Percentiles rank a stretch among this genome's conserved stretches.
phyloP scores from a whole-genome alignment of 169 alveolate genomes.

The Plasmodium berghei region DNA sequence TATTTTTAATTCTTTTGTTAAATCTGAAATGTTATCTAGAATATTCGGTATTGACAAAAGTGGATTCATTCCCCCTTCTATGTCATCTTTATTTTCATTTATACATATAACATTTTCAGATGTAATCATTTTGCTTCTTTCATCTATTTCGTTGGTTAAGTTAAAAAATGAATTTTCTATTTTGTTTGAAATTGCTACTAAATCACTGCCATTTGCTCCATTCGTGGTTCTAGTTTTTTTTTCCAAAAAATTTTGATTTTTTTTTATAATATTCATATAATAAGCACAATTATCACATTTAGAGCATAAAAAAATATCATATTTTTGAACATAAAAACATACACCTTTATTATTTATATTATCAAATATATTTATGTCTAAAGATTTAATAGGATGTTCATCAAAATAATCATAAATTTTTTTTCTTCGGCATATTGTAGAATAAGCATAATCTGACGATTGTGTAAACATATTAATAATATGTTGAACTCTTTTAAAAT shows the following conservation, averaged over 20 bases:
- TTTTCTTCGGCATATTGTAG: slow-evolving; percentile 64
- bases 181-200: too few relatives aligned
- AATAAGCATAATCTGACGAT: slow-evolving; percentile 66
- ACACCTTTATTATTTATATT: slow-evolving; percentile 20
- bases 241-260: not conserved
- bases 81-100: too few relatives aligned
- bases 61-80: not conserved
- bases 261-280: slow-evolving; percentile 7
- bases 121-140: not conserved
- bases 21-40: slow-evolving; percentile 6
- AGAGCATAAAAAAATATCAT: slow-evolving; percentile 36
- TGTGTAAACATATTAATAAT: slow-evolving; percentile 64
- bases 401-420: slow-evolving; percentile 69
- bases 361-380: slow-evolving; percentile 38
- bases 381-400: slow-evolving; percentile 22
- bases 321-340: slow-evolving; percentile 59
- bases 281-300: slow-evolving; percentile 55
- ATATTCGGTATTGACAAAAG: not conserved
- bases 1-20: slow-evolving; percentile 24
- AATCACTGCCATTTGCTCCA: too few relatives aligned
- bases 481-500: slow-evolving; percentile 67
- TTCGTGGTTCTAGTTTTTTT: not conserved
- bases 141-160: too few relatives aligned
- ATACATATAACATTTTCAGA: not conserved
- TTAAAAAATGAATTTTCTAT: too few relatives aligned